A percentile compares a stretch with the other conserved stretches of the same genome.
Evolutionary conservation across 2,329 filamentous ascomycete species (phyloP).

Genomic region (Rhynchosporium secalis): DNA sequence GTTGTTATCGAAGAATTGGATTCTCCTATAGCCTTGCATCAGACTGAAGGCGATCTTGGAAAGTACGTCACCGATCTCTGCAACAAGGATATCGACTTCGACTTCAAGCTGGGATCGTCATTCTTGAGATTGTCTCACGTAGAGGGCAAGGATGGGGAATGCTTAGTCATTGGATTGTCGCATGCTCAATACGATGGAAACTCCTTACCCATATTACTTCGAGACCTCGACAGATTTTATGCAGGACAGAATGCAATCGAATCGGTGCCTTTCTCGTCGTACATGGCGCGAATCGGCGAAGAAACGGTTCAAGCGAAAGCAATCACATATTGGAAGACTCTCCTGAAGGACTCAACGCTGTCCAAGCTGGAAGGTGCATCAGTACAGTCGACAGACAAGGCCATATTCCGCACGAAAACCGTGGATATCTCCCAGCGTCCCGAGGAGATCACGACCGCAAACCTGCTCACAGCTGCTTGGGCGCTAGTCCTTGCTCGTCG

Average conservation of each 20-base stretch:
- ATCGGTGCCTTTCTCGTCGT: slow-evolving; percentile 44
- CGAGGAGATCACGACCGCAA: slow-evolving; percentile 45
- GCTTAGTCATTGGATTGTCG: slow-evolving; percentile 47
- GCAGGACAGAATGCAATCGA: slow-evolving; percentile 41
- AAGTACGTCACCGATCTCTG: slow-evolving; percentile 39
- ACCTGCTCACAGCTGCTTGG: slow-evolving; percentile 47
- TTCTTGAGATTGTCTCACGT: slow-evolving; percentile 40
- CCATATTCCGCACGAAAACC: slow-evolving; percentile 39
- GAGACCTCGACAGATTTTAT: slow-evolving; percentile 29
- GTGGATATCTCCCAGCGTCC: slow-evolving; percentile 35
- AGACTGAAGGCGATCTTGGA: slow-evolving; percentile 38
- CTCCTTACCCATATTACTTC: slow-evolving; percentile 47
- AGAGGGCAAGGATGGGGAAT: slow-evolving; percentile 33
- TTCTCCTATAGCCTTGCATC: slow-evolving; percentile 34
- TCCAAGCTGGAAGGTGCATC: slow-evolving; percentile 21
- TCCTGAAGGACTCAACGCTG: slow-evolving; percentile 41
- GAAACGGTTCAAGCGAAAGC: slow-evolving; percentile 35
- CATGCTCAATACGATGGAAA: slow-evolving; percentile 66
- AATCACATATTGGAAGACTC: slow-evolving; percentile 47
- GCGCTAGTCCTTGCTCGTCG: slow-evolving; percentile 44
- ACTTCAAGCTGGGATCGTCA: slow-evolving; percentile 43
- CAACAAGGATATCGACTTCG: slow-evolving; percentile 40
- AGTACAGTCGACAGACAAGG: slow-evolving; percentile 29
- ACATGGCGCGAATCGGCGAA: slow-evolving; percentile 28
- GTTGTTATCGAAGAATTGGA: slow-evolving; percentile 41